Evolutionary conservation across 2,329 filamentous ascomycete genomes (phyloP), one percentile per base, ranked within the genome.

Genomic region (Xylariaceae sp.): DNA sequence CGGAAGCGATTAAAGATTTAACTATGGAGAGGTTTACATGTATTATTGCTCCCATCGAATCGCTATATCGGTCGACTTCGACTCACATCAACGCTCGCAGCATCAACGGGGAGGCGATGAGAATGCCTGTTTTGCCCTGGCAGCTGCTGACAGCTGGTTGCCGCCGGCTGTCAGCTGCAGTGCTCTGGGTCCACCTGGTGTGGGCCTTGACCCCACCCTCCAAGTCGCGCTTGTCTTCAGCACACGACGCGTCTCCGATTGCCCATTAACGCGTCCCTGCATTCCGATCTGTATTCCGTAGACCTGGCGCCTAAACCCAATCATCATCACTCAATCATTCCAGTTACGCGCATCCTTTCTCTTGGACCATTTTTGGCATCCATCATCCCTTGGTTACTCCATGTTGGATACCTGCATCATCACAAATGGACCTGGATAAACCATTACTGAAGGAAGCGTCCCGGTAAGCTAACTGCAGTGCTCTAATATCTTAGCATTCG

Each of bases 231-330:
- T 45, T 51, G 19, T 36, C 10, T 36, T 26, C 29, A 22, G 46
- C 18, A 42, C 41, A 51, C 55, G 57, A 61, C 63, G 62, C 62
- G 64, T 58, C 55, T 54, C 30, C 13, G 18, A 22, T 44, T 37
- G 12, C 26, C 30, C 37, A 58, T 60, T 57, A 47, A 60, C 58
- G 58, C 58, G 58, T 48, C 46, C 32, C 51, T 29, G 16, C 10
- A 15, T 40, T 44, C n/a, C n/a, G n/a, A n/a, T 4, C 26, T 8
- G 8, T 26, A 26, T 26, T 26, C 26, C 26, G 8, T 37, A 51
- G 59, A 59, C 58, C 43, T 52, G 40, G 41, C 37, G 46, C 16
- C 32, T 44, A 10, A 13, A 43, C 43, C 43, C 21, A 22, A 47
- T 30, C 26, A 21, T 45, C 16, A 43, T 22, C 16, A 10, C 22